Evolutionary conservation across 1,284 basidiomycete genomes (phyloP).

Genomic region (Marasmius sp.): DNA sequence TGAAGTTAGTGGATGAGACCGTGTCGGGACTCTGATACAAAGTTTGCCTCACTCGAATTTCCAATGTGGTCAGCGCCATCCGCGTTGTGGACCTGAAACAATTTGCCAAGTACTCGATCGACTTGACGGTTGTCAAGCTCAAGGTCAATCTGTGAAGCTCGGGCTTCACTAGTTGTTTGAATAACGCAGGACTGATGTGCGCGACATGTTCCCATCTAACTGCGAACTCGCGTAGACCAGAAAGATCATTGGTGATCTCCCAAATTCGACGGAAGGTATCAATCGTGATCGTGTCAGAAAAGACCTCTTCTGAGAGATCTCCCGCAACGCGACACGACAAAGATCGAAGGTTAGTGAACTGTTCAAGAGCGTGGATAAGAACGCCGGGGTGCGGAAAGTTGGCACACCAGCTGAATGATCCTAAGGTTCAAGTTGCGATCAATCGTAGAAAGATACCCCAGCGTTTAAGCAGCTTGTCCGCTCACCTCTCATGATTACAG

Average conservation of each 20-base stretch:
- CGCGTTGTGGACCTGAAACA: background rate
- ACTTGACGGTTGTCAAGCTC: background rate
- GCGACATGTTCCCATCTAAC: background rate
- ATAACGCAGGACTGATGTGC: background rate
- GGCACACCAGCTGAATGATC: background rate
- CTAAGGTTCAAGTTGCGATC: background rate
- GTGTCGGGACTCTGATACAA: too few relatives aligned
- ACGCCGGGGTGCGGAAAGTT: background rate
- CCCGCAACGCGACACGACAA: background rate
- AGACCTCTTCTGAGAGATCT: background rate
- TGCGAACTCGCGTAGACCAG: background rate
- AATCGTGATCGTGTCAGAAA: background rate
- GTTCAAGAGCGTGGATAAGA: background rate
- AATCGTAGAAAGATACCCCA: background rate
- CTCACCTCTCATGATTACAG: background rate
- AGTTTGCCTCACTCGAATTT: too few relatives aligned
- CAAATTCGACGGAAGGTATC: background rate
- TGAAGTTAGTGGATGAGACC: background rate
- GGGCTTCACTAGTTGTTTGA: background rate
- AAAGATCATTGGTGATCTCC: background rate
- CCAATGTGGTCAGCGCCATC: background rate
- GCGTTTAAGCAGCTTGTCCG: background rate
- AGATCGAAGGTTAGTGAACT: background rate
- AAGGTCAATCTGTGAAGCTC: background rate
- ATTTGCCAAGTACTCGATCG: background rate